Base-by-base conservation (phyloP, 2,329 filamentous ascomycete genomes). In the Verticillium klebahnii region DNA sequence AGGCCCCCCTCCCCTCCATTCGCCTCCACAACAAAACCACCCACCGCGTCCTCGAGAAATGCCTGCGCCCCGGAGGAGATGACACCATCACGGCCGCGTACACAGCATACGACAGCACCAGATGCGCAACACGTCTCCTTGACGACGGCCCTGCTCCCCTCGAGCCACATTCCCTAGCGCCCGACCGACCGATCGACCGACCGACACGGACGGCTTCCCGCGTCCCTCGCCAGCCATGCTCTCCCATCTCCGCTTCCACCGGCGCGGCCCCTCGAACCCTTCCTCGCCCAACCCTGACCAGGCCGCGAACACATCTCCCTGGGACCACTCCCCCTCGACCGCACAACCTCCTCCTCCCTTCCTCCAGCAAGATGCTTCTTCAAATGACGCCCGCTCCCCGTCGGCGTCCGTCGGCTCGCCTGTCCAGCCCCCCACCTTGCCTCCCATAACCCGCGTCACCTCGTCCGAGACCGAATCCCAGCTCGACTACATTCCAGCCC, bases 181-280 rank as follows among this genome's bases (percentile, higher is more conserved):
- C 19, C 19, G 45, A 52, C n/a, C n/a, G 39, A 45, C n/a, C 17
- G 39, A 9, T 17, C 39, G 39, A 45, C n/a, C n/a, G 39, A 45
- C 11, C 45, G 45, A 50, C 19, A 50, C n/a, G n/a, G 45, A 8
- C 45, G 45, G 9, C 45, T 50, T 23, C 45, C 9, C n/a, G 45
- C n/a, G 8, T 50, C 19, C 45, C 57, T 50, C 17, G 58, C 23
- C 60, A 32, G 40, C 62, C 55, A 83, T 84, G 81, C 75, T 83
- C 60, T 82, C 81, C 66, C 79, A 82, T 72, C 77, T 86, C 57
- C 82, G 83, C 69, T 85, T 86, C 73, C 84, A 86, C 68, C 81
- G 84, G 68, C 81, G 83, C 69, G 82, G 77, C 57, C 78, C 79
- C 67, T 85, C 83, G 61, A 84, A 80, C 74, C 83, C 84, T 64